A percentile compares a stretch with the other conserved stretches of the same genome.
Evolutionary conservation across 1,139 yeast genomes (phyloP).

Genomic region (Candida tropicalis): DNA sequence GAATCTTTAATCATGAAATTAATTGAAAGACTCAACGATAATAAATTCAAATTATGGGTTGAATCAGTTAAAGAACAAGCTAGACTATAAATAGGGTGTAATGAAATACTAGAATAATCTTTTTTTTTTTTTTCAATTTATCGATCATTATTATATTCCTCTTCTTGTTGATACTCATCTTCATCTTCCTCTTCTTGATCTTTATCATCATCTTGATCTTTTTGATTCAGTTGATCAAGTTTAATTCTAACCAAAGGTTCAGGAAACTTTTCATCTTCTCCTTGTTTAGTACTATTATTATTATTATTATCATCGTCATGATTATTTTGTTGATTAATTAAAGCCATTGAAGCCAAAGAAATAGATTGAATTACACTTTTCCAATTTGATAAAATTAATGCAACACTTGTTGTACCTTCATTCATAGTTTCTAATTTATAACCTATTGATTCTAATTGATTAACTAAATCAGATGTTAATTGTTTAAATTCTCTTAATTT

Average conservation of each 20-base stretch:
- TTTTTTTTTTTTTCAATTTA: neutral
- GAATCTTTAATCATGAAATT: slow-evolving; percentile 19
- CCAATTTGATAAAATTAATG: slow-evolving; percentile 66
- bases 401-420: slow-evolving; percentile 61
- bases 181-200: slow-evolving; percentile 10
- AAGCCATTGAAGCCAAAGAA: slow-evolving; percentile 65
- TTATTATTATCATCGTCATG: slow-evolving; percentile 42
- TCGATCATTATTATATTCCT: neutral
- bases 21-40: slow-evolving; percentile 18
- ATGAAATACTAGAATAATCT: neutral
- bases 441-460: slow-evolving; percentile 51
- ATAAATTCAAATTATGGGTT: slow-evolving; percentile 31
- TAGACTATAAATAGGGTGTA: slow-evolving; percentile 9
- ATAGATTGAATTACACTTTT: slow-evolving; percentile 66
- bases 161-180: neutral
- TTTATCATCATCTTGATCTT: slow-evolving; percentile 8
- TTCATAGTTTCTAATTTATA: slow-evolving; percentile 52
- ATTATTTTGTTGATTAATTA: slow-evolving; percentile 48
- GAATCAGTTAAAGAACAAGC: slow-evolving; percentile 25
- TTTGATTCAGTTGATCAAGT: slow-evolving; percentile 36
- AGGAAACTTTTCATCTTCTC: slow-evolving; percentile 33
- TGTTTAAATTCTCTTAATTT: slow-evolving; percentile 51
- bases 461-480: slow-evolving; percentile 49
- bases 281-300: slow-evolving; percentile 39
- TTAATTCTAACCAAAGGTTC: slow-evolving; percentile 69